Base-by-base conservation (phyloP, 768 basidiomycete species). In the Tubosaeta brunneosetosa region DNA sequence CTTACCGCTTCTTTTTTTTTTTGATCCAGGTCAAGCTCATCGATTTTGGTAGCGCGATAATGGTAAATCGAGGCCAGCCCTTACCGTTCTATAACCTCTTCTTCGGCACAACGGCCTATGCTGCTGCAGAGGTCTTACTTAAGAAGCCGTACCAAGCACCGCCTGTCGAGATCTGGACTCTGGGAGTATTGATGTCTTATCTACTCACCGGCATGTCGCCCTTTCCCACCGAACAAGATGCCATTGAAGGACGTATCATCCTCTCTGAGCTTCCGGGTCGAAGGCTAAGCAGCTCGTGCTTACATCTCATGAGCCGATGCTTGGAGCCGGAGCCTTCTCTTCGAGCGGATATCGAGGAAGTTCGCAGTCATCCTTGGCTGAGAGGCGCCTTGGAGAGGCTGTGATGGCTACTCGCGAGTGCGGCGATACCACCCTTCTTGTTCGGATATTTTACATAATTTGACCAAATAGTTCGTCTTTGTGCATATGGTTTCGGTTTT, bases 81-180 rank as follows among this genome's bases (percentile, higher is more conserved):
- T 79, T 81, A 11, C 87, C 88, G 0, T 81, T 77, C 50, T 86
- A 92, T 71, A 78, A 77, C 31, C 77, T 84, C 37, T 97, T 95
- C 70, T 97, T 88, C 66, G 95, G 95, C 25, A 94, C 91, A 50
- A 89, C 93, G 7, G 94, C 94, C 41, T 99, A 97, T 64, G 95
- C 95, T 4, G 87, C 95, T 16, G 88, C 95, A 4, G 95, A 99
- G 68, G 90, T 97, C 57, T 83, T 98, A 42, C 82, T 81, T 29
- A 92, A 93, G 68, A 83, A 84, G 64, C 80, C 83, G 11, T 97
- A 99, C 66, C 90, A 89, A 54, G 94, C 95, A 0, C 84, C 93
- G 0, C 94, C 94, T 36, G 93, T 92, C 25, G 95, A 99, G 68
- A 83, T 98, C 41, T 99, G 95, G 95, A 91, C 89, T 8, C 81